Evolutionary conservation across 495 filamentous ascomycete genomes (phyloP).

Genomic region (Penicillium canescens): DNA sequence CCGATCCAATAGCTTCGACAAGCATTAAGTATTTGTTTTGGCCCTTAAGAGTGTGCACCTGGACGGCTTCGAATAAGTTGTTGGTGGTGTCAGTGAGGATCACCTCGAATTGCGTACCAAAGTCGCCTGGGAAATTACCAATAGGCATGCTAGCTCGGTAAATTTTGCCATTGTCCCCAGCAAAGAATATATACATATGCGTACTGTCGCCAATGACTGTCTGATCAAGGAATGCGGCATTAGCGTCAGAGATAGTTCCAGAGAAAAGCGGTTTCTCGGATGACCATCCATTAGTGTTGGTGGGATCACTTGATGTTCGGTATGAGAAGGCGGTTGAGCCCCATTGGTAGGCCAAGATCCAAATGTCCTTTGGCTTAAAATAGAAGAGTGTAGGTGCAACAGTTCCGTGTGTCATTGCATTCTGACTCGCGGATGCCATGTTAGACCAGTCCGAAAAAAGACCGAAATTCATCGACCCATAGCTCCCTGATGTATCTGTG

Average conservation of each 20-base stretch:
- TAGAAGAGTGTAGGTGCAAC: slow-evolving; percentile 63
- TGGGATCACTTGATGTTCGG: slow-evolving; percentile 55
- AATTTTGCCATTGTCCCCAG: slow-evolving; percentile 64
- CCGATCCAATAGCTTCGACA: too few relatives aligned
- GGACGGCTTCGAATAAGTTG: slow-evolving; percentile 2
- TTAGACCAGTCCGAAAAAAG: slow-evolving; percentile 54
- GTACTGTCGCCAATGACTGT: slow-evolving; percentile 57
- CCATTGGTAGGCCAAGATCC: slow-evolving; percentile 63
- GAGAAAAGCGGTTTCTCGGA: slow-evolving; percentile 51
- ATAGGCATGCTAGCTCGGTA: slow-evolving; percentile 61
- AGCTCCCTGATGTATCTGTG: slow-evolving; percentile 38
- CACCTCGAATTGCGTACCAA: background rate
- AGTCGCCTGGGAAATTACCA: slow-evolving; percentile 19
- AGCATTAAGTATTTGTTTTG: too few relatives aligned
- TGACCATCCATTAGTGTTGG: slow-evolving; percentile 57
- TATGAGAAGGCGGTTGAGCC: slow-evolving; percentile 58
- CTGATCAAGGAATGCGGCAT: slow-evolving; percentile 56
- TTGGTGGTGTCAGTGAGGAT: background rate
- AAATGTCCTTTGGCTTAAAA: slow-evolving; percentile 58
- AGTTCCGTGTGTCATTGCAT: slow-evolving; percentile 40
- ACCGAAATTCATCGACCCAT: slow-evolving; percentile 59
- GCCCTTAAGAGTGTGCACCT: background rate
- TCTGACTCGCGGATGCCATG: slow-evolving; percentile 56
- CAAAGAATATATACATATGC: slow-evolving; percentile 64
- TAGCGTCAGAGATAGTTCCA: slow-evolving; percentile 48